Base-by-base conservation (phyloP, 164 flowering plant species). In the Nymphaea colorata region DNA sequence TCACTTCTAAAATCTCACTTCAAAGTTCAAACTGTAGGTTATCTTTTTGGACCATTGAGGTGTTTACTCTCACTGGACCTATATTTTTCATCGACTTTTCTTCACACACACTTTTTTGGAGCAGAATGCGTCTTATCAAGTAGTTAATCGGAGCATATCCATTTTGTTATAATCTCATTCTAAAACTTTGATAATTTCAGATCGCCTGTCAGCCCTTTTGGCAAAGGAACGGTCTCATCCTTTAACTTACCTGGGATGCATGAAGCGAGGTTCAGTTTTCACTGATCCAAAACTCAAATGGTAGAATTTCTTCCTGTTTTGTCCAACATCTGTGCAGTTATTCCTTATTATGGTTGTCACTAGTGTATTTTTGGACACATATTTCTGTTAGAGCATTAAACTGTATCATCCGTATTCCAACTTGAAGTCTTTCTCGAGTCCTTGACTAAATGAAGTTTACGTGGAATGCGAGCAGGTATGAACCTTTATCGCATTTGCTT, bases 241-340 rank as follows among this genome's bases (percentile, higher is more conserved):
- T 65, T 87, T 79, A 71, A 93, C 96, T 72, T 93, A 90, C 67
- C 75, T 93, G 65, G 98, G 98, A 60, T 93, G 98, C 83, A 77
- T 93, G 96, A 93, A 90, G 61, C 87, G 90, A 75, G 98, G 96
- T 59, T 92, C 89, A 18, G 98, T 93, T 62, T 85, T 90, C 77
- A 86, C 92, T 61, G 85, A 86, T 66, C 96, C 92, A 45, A 90
- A 89, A 59, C 85, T 88, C 3, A 93, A 93, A 78, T 93, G 98
- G 98, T 93, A 47, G 64, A 89, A 47, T 47, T 47, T 78, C 42
- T 61, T 61, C 2, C 8, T 61, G 7, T 61, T 61, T 4, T 11
- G 64, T 8, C 64, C 16, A n/a, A 6, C 55, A 47, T 47, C 36
- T n/a, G 36, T 25, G 36, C 36, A 25, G 55, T 47, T 47, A 47